Base-by-base conservation (phyloP, 164 flowering plant species). In the Tetracentron sinense region DNA sequence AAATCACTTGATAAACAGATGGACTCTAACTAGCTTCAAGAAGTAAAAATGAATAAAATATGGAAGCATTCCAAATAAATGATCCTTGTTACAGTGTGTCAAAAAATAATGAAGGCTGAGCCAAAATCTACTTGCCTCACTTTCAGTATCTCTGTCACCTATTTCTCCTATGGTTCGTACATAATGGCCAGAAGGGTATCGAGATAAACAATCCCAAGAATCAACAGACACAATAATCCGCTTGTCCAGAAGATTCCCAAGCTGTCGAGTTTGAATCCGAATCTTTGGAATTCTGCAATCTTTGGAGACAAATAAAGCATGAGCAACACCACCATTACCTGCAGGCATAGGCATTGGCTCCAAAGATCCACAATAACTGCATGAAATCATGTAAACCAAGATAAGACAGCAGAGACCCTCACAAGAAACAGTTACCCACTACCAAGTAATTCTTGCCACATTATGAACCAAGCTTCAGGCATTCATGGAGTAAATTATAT, bases 311-410 rank as follows among this genome's bases (percentile, higher is more conserved):
- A 95, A 95, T 67, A 95, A 82, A 46, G 96, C 92, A 81, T 87
- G 83, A 17, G 87, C 96, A 65, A 81, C 42, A 62, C 97, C 84
- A 50, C 89, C 99, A 81, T 80, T 75, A 47, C 94, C 97, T 29
- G 96, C 97, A 64, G 99, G 97, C 92, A 85, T 73, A 54, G 90
- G 85, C 97, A 90, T 95, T 61, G 99, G 99, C 74, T 95, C 96
- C 81, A 95, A 79, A 54, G 97, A 92, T 65, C 99, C 99, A 80
- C 99, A 95, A 66, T 95, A 95, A 42, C 99, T 95, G 96, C 81
- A 77, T 6, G 14, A 33, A 47, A 60, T n/a, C 15, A 58, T 50
- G 20, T 21, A 21, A 17, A 16, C 7, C 30, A 30, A 62, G 27
- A 20, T 50, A 62, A 50, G 47, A 49, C 7, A 26, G 42, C 6